Evolutionary conservation across 1,284 basidiomycete species (phyloP), one percentile per base, ranked within the genome.

Genomic region (Inonotus obliquus): DNA sequence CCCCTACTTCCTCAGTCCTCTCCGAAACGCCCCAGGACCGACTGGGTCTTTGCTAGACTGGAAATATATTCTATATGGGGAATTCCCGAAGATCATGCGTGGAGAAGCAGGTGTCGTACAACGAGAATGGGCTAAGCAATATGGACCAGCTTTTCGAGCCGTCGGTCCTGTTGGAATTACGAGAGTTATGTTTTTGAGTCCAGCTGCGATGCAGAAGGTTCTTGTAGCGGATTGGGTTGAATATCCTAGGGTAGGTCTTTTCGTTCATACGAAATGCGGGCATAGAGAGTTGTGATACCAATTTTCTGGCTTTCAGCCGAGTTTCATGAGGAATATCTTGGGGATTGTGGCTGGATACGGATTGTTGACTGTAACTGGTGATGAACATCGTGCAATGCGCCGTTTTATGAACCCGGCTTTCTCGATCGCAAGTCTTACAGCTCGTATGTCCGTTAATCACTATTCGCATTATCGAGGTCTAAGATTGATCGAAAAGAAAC

Each of bases 391-490:
- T 62, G 74, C 74, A 59, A 79, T 81, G 77, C 74, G 79, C 25
- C 77, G 74, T 63, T 74, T 72, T 2, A 79, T 81, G 78, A 80
- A 80, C 63, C 79, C 79, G 1, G 79, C 80, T 0, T 81, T 81
- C 65, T 79, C 79, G 0, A 69, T 80, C 38, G 68, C 74, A 0
- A 80, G 76, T 63, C 71, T 81, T 35, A 76, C 75, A 63, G 74
- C 77, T 57, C 78, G 79, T 81, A 63, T 57, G 80, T 76, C 29
- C 11, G 23, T 25, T 52, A n/a, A 11, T 47, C 39, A 10, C n/a
- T 23, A 53, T 23, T n/a, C 25, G 25, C 25, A 11, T 7, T 6
- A 35, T 32, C 5, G 14, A 17, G 27, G 4, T 17, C 51, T n/a
- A 19, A 27, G 6, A 11, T 32, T 35, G 29, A 23, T 11, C 17